These are phyloP conservation scores for Salix exigua DNA, from an alignment of 345 rosid species.

Conservation along the genomic window DNA sequence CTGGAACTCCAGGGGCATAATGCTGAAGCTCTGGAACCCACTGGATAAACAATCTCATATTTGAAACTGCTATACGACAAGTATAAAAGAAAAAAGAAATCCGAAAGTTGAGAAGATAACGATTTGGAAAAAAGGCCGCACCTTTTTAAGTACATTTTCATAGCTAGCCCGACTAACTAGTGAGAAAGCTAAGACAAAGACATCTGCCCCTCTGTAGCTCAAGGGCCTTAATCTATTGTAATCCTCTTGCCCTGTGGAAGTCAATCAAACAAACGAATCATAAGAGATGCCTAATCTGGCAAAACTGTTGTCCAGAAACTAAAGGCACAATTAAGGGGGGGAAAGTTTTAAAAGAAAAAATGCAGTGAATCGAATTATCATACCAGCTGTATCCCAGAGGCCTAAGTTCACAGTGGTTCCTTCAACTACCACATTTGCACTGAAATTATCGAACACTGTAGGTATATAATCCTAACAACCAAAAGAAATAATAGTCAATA, in stretches of 20 bases:
- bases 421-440: slow-evolving; percentile 94
- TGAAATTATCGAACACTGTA: slow-evolving; percentile 94
- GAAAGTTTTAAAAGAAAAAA: neutral
- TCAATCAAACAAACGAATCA: slow-evolving; percentile 7
- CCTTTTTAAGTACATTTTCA: slow-evolving; percentile 93
- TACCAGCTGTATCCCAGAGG: slow-evolving; percentile 99
- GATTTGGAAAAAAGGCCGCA: slow-evolving; percentile 7
- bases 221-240: slow-evolving; percentile 94
- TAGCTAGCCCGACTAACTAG: slow-evolving; percentile 94
- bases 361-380: neutral
- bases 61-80: slow-evolving; percentile 14
- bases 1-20: slow-evolving; percentile 83
- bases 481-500: neutral
- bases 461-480: slow-evolving; percentile 84
- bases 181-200: slow-evolving; percentile 93
- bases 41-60: slow-evolving; percentile 44
- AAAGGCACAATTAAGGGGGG: neutral
- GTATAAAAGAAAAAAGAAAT: neutral
- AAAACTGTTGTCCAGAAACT: neutral
- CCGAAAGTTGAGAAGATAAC: neutral
- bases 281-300: neutral
- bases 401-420: slow-evolving; percentile 92
- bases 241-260: slow-evolving; percentile 82
- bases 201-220: slow-evolving; percentile 97
- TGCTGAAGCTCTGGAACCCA: slow-evolving; percentile 99